These are phyloP conservation scores for Penicillium crystallinum DNA, from an alignment of 495 filamentous ascomycete genomes.

Conservation along the genomic window DNA sequence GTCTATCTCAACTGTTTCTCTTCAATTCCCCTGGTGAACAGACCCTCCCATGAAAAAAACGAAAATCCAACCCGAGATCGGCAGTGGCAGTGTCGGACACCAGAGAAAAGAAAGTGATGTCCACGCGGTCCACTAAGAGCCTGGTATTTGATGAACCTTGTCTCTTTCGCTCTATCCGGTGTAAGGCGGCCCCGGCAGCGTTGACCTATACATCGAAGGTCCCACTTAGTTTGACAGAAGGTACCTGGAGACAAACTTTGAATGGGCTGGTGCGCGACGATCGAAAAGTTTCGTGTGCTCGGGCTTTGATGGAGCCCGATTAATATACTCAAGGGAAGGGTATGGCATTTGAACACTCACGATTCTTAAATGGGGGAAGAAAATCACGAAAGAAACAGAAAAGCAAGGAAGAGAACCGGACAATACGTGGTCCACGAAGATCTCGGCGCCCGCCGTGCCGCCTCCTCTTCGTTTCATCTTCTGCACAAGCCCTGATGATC, in stretches of 20 bases:
- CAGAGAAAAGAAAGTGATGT: slow-evolving; percentile 8
- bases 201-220: background rate
- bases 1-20: slow-evolving; percentile 8
- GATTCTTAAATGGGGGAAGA: background rate
- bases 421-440: slow-evolving; percentile 12
- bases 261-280: background rate
- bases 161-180: slow-evolving; percentile 1
- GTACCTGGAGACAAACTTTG: background rate
- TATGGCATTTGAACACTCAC: background rate
- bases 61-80: slow-evolving; percentile 32
- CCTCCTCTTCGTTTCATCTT: background rate
- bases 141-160: slow-evolving; percentile 1
- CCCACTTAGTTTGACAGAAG: background rate
- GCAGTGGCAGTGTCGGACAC: slow-evolving; percentile 32
- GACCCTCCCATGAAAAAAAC: slow-evolving; percentile 1
- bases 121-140: background rate
- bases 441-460: slow-evolving; percentile 14
- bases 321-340: background rate
- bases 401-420: background rate
- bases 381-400: background rate
- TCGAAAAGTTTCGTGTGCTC: background rate
- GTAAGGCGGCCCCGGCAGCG: background rate
- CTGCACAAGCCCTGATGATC: slow-evolving; percentile 23
- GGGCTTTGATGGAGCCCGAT: background rate
- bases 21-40: slow-evolving; percentile 10